These are phyloP conservation scores for Wolfiporia cocos DNA, from an alignment of 1,284 basidiomycete species.

Conservation along the genomic window DNA sequence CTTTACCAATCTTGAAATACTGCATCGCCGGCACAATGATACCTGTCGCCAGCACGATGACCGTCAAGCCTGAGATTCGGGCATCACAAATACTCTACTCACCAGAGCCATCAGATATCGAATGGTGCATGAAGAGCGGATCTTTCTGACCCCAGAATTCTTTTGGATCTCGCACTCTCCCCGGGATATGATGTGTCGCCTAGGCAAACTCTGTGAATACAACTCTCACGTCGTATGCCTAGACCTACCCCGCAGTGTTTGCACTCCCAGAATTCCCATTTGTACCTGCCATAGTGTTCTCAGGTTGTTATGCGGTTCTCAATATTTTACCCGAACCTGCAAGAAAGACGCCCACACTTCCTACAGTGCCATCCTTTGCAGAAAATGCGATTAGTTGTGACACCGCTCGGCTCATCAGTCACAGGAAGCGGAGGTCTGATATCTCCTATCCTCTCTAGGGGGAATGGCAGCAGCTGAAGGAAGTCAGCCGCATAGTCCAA, in stretches of 20 bases:
- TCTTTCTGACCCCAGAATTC: constrained; percentile 34
- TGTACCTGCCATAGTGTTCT: constrained; percentile 45
- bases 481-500: constrained; percentile 45
- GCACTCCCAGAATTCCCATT: constrained; percentile 73
- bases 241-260: constrained; percentile 42
- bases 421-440: constrained; percentile 31
- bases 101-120: constrained; percentile 19
- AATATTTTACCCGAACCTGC: constrained; percentile 40
- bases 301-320: neutral
- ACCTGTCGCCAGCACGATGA: constrained; percentile 3
- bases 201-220: constrained; percentile 8
- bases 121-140: constrained; percentile 13
- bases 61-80: neutral
- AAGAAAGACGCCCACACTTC: constrained; percentile 63
- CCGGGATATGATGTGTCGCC: constrained; percentile 21
- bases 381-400: constrained; percentile 46
- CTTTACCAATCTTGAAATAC: neutral
- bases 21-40: constrained; percentile 7
- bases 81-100: neutral
- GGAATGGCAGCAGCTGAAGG: constrained; percentile 27
- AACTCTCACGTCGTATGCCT: constrained; percentile 1
- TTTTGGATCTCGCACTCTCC: constrained; percentile 28
- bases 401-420: constrained; percentile 21
- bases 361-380: constrained; percentile 67
- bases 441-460: constrained; percentile 16